Base-by-base conservation (phyloP, 1,139 yeast genomes). In the Suhomyces atakaporum region DNA sequence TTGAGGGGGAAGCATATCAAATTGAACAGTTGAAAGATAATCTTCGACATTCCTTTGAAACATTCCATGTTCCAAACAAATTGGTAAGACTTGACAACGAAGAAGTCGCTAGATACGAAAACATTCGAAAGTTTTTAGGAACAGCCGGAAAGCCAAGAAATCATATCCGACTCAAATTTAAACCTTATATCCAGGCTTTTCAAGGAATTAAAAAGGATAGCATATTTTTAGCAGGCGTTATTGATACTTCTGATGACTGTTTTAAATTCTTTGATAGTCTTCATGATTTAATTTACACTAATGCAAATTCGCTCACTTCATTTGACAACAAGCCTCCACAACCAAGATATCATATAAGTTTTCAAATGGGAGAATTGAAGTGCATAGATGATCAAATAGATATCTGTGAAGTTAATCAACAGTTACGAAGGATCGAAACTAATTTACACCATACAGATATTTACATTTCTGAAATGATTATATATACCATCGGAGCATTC, bases 171-270 rank as follows among this genome's bases (percentile, higher is more conserved):
- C 31, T 49, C 14, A 35, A 27, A 16, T 39, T 47, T 15, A 25
- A 29, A 18, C 40, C 42, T 7, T 25, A 31, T 5, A 35, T 48
- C 10, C 26, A 26, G 13, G 28, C 43, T 8, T 42, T 36, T 19
- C 27, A 32, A 6, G 24, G 41, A 13, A 22, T 22, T 7, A 30
- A 25, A 21, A 31, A 21, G 3, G 38, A 35, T 11, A 34, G 30
- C 6, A 5, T 42, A 10, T 49, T 47, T 30, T 25, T 49, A 6
- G 47, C 47, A 9, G 50, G 42, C 3, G 38, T 29, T 10, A 29
- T 46, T 7, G 38, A 42, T 16, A 13, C 15, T 6, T 11, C 32
- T 7, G 36, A n/a, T 4, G 13, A 7, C 5, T 11, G 37, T 16
- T 10, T 25, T 19, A 3, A 12, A 10, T 43, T 45, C 16, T 42